A percentile compares a stretch with the other conserved stretches of the same genome.
phyloP scores from a whole-genome alignment of 208 protist species.

The Wallacemonas sp. region DNA sequence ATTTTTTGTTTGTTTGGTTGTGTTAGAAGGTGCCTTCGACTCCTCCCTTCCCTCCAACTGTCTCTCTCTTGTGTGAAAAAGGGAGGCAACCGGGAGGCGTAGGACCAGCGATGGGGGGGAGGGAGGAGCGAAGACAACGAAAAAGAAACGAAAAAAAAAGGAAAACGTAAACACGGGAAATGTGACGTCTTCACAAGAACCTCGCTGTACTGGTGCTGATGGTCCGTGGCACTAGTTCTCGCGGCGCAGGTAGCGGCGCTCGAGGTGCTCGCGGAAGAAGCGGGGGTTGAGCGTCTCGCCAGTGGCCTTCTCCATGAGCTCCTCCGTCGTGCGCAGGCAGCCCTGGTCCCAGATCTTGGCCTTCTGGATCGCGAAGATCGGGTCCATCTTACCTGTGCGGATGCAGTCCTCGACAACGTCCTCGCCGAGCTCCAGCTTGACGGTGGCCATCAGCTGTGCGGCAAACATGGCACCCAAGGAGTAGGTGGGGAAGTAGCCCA shows the following conservation, averaged over 20 bases:
- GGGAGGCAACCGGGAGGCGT: too few species aligned
- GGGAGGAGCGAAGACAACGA: too few species aligned
- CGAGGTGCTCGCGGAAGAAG: conserved; percentile 58
- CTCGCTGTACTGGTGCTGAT: too few species aligned
- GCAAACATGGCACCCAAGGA: conserved; percentile 58
- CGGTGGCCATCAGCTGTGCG: conserved; percentile 48
- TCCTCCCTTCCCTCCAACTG: too few species aligned
- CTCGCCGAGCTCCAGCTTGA: conserved; percentile 37
- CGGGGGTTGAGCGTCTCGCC: conserved; percentile 57
- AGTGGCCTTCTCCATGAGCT: conserved; percentile 53
- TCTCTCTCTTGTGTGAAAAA: too few species aligned
- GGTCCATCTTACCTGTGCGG: conserved; percentile 33
- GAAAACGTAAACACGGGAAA: background rate
- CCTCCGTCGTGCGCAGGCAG: conserved; percentile 33
- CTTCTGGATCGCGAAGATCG: conserved; percentile 36
- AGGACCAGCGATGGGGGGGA: too few species aligned
- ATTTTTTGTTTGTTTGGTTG: too few species aligned
- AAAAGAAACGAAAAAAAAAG: background rate
- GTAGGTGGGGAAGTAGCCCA: conserved; percentile 84
- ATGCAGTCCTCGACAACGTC: conserved; percentile 31
- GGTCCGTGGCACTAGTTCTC: conserved; percentile 23
- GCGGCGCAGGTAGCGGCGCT: conserved; percentile 52
- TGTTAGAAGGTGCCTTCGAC: too few species aligned
- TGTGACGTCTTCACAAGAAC: too few species aligned
- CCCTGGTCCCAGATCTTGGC: conserved; percentile 36